A percentile compares a stretch with the other conserved stretches of the same genome.
These are phyloP conservation scores for Colletotrichum sidae DNA, from an alignment of 2,329 filamentous ascomycete species.

Conservation along the genomic window DNA sequence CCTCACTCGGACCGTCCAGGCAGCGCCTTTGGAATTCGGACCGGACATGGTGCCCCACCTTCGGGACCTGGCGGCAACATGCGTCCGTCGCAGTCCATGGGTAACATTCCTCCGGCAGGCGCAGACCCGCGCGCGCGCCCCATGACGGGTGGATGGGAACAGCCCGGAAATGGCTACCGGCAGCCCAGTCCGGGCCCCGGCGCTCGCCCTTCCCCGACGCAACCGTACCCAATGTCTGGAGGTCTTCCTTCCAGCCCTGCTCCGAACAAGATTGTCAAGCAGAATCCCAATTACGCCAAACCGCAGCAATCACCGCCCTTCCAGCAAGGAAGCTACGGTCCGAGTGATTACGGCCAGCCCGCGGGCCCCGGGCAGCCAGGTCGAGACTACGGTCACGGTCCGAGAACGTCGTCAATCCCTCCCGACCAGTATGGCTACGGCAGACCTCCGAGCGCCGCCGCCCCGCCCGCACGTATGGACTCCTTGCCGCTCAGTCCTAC, in stretches of 20 bases:
- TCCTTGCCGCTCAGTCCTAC: slow-evolving; percentile 43
- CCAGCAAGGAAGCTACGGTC: slow-evolving; percentile 38
- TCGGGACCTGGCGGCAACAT: slow-evolving; percentile 41
- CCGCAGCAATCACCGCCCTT: slow-evolving; percentile 43
- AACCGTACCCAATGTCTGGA: slow-evolving; percentile 42
- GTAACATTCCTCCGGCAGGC: slow-evolving; percentile 57
- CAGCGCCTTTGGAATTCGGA: slow-evolving; percentile 67
- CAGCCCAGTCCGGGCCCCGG: slow-evolving; percentile 52
- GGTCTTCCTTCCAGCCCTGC: slow-evolving; percentile 48
- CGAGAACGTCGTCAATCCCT: slow-evolving; percentile 47
- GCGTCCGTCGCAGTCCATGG: slow-evolving; percentile 57
- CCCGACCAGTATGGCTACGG: slow-evolving; percentile 43
- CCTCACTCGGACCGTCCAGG: slow-evolving; percentile 61
- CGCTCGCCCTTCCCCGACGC: slow-evolving; percentile 43
- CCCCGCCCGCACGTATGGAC: slow-evolving; percentile 46
- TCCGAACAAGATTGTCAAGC: slow-evolving; percentile 54
- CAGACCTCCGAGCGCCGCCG: slow-evolving; percentile 45
- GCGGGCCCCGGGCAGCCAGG: slow-evolving; percentile 43
- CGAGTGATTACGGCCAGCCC: slow-evolving; percentile 35
- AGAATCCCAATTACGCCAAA: slow-evolving; percentile 45
- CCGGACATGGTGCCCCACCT: slow-evolving; percentile 20
- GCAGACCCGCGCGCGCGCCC: slow-evolving; percentile 56
- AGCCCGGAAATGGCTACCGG: slow-evolving; percentile 55
- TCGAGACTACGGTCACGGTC: slow-evolving; percentile 55
- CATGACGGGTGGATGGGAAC: slow-evolving; percentile 58